phyloP scores from a whole-genome alignment of 2,329 filamentous ascomycete genomes.

The Microdochium nivale region DNA sequence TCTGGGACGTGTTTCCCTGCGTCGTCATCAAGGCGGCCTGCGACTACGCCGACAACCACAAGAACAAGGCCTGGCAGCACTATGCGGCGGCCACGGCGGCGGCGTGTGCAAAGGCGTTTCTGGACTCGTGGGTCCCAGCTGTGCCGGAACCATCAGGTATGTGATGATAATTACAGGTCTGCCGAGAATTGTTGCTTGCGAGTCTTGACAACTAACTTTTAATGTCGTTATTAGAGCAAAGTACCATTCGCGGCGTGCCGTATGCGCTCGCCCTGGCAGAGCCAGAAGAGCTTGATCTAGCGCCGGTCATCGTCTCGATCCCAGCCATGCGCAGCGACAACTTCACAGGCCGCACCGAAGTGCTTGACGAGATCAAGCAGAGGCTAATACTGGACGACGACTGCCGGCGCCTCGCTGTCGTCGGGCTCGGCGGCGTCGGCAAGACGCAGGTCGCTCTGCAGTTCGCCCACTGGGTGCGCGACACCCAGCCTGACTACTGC shows the following conservation, averaged over 20 bases:
- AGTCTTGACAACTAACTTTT: no score
- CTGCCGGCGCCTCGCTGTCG: slow-evolving; percentile 16
- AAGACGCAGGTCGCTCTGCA: slow-evolving; percentile 31
- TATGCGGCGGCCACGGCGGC: slow-evolving; percentile 22
- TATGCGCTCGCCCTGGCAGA: no score
- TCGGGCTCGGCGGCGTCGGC: slow-evolving; percentile 24
- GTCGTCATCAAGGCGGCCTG: slow-evolving; percentile 28
- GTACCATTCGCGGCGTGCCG: no score
- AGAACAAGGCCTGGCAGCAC: slow-evolving; percentile 23
- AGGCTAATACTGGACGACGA: slow-evolving; percentile 3
- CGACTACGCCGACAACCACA: slow-evolving; percentile 29
- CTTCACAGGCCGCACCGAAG: slow-evolving; percentile 6
- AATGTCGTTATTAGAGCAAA: no score
- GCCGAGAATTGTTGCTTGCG: no score
- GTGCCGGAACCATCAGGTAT: no score
- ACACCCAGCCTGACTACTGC: slow-evolving; percentile 17
- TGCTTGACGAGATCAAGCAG: slow-evolving; percentile 4
- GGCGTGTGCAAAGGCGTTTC: slow-evolving; percentile 11
- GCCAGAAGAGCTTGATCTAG: not conserved
- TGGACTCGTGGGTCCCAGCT: slow-evolving; percentile 1
- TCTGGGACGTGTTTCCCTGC: slow-evolving; percentile 23
- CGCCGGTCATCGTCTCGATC: not conserved
- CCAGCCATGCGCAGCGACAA: slow-evolving; percentile 1
- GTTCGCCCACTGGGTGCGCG: slow-evolving; percentile 17
- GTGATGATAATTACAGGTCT: no score